Percentiles rank a stretch among this genome's conserved stretches.
These are phyloP conservation scores for Kazachstania bromeliacearum DNA, from an alignment of 805 yeast species.

Conservation along the genomic window DNA sequence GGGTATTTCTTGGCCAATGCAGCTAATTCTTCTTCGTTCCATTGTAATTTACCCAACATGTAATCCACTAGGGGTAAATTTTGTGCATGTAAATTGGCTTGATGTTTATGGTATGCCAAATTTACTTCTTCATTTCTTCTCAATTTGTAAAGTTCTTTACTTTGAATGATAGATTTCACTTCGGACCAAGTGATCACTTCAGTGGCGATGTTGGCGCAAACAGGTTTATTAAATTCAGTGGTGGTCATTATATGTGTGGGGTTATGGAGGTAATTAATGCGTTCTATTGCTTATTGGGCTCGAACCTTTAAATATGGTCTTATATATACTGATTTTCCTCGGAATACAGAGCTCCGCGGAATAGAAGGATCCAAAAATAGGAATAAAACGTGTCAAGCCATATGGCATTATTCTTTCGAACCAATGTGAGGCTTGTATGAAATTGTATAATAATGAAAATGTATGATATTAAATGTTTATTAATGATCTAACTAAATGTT, in stretches of 20 bases:
- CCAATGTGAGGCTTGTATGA: too few relatives aligned
- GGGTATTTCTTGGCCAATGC: constrained; percentile 15
- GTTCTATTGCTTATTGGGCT: too few relatives aligned
- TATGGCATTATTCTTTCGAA: too few relatives aligned
- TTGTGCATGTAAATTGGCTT: constrained; percentile 29
- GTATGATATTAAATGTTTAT: too few relatives aligned
- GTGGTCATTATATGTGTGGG: neutral
- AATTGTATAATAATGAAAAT: too few relatives aligned
- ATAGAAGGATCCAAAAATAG: too few relatives aligned
- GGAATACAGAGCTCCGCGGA: too few relatives aligned
- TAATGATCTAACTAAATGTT: too few relatives aligned
- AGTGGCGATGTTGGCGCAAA: constrained; percentile 2
- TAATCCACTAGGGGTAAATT: constrained; percentile 39
- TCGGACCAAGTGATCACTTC: constrained; percentile 37
- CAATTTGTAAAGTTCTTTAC: constrained; percentile 38
- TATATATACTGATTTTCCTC: too few relatives aligned
- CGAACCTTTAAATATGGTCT: too few relatives aligned
- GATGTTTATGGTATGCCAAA: constrained; percentile 39
- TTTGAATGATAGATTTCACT: constrained; percentile 30
- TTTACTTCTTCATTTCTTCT: constrained; percentile 40
- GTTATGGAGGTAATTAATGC: neutral
- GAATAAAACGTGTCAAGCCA: too few relatives aligned
- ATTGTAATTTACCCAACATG: constrained; percentile 40
- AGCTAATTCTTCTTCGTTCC: constrained; percentile 35
- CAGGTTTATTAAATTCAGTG: constrained; percentile 2